Percentiles rank a stretch among this genome's conserved stretches.
Conservation (phyloP, 2,329 filamentous ascomycete genomes). For the Phialocephala subalpina region DNA sequence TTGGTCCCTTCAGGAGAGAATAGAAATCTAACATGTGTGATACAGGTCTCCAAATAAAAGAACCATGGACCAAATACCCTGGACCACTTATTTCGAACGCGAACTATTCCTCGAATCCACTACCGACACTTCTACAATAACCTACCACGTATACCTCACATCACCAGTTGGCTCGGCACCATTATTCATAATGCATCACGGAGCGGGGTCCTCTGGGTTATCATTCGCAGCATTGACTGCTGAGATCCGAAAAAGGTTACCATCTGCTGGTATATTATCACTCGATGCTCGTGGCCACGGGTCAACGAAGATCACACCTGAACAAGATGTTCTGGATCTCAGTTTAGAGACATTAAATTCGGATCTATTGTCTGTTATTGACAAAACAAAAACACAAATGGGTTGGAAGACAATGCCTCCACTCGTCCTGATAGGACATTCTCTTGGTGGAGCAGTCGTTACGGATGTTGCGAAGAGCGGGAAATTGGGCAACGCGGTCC, state of each 20-base stretch:
- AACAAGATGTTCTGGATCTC: conserved; percentile 64
- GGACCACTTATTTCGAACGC: conserved; percentile 91
- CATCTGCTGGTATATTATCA: conserved; percentile 83
- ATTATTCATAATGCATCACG: conserved; percentile 93
- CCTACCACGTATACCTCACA: conserved; percentile 87
- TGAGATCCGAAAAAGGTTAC: conserved; percentile 79
- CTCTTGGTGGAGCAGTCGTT: conserved; percentile 89
- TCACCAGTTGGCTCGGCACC: conserved; percentile 78
- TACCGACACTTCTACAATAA: conserved; percentile 55
- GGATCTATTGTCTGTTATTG: conserved; percentile 77
- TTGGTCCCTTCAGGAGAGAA: background rate
- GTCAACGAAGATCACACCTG: conserved; percentile 60
- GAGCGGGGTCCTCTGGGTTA: conserved; percentile 90
- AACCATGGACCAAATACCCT: conserved; percentile 56
- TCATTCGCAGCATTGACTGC: conserved; percentile 86
- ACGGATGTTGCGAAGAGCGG: conserved; percentile 80
- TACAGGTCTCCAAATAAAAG: conserved; percentile 42
- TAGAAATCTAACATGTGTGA: conserved; percentile 24
- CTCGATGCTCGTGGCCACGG: conserved; percentile 90
- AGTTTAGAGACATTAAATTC: conserved; percentile 74
- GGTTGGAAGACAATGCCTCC: conserved; percentile 78
- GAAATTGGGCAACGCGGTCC: conserved; percentile 69
- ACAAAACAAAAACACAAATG: conserved; percentile 72
- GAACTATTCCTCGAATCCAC: conserved; percentile 76
- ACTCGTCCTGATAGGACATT: conserved; percentile 87